Conservation (phyloP, 2,329 filamentous ascomycete species). For the Aspergillus pseudoglaucus region DNA sequence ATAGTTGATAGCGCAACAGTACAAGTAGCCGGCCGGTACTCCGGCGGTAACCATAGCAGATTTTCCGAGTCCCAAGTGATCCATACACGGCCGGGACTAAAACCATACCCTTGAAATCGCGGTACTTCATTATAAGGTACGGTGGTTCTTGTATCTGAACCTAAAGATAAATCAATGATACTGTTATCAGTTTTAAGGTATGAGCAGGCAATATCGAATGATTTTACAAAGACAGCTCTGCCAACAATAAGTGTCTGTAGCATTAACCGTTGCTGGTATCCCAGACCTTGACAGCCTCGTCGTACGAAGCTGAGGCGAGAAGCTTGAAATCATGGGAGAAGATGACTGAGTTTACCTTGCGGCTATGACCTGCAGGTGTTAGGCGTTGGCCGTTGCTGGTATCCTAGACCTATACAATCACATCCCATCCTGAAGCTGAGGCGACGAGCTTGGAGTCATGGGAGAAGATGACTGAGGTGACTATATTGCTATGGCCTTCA, state of each 20-base stretch:
- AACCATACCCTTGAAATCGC: background rate
- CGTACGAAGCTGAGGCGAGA: slow-evolving; percentile 15
- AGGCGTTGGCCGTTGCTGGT: too few relatives aligned
- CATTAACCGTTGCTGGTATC: background rate
- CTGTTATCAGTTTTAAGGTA: background rate
- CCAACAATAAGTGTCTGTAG: background rate
- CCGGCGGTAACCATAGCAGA: background rate
- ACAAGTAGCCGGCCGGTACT: background rate
- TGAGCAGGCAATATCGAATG: background rate
- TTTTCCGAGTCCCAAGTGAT: background rate
- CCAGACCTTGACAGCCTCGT: slow-evolving; percentile 13
- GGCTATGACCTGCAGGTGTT: too few relatives aligned
- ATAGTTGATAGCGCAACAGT: background rate
- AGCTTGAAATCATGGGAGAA: slow-evolving; percentile 11
- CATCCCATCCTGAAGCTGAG: too few relatives aligned
- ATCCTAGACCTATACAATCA: too few relatives aligned
- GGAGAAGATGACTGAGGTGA: too few relatives aligned
- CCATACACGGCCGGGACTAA: background rate
- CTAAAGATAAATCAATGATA: background rate
- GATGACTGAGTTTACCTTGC: slow-evolving; percentile 8
- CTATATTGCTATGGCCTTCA: too few relatives aligned
- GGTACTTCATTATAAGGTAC: too few relatives aligned
- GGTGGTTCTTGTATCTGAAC: background rate
- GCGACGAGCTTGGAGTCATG: too few relatives aligned
- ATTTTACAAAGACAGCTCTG: too few relatives aligned